phyloP scores from a whole-genome alignment of 169 alveolate genomes.

The Besnoitia besnoiti region DNA sequence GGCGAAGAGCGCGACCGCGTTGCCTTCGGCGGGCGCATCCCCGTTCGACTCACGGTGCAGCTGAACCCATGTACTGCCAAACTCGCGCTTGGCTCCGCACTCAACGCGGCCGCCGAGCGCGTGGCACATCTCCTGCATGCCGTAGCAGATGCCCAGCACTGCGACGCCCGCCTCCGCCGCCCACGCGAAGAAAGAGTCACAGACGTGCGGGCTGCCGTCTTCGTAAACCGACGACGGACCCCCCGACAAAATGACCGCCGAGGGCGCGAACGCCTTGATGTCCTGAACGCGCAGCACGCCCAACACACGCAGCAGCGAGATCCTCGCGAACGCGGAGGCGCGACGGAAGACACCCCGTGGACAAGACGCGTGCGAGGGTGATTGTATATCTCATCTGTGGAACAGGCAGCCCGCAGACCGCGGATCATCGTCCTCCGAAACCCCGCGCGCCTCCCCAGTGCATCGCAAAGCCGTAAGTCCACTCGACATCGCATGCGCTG shows the following conservation, averaged over 20 bases:
- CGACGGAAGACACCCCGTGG: no score
- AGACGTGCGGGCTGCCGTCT: conserved; percentile 73
- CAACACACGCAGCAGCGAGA: no score
- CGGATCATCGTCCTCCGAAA: no score
- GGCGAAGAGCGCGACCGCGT: background rate
- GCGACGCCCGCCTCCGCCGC: conserved; percentile 45
- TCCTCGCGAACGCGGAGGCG: no score
- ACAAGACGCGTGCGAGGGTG: background rate
- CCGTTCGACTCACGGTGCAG: background rate
- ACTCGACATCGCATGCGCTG: no score
- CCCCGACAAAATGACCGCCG: conserved; percentile 76
- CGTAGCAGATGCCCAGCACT: conserved; percentile 78
- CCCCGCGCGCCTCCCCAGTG: no score
- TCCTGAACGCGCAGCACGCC: conserved; percentile 5
- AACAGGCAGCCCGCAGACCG: background rate
- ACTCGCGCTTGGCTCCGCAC: conserved; percentile 64
- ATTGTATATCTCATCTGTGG: background rate
- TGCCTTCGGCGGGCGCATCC: background rate
- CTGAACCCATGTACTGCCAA: conserved; percentile 53
- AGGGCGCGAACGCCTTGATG: conserved; percentile 56
- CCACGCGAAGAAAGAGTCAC: conserved; percentile 56
- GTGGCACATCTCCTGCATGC: conserved; percentile 73
- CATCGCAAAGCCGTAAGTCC: no score
- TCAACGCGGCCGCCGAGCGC: conserved; percentile 68
- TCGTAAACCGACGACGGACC: conserved; percentile 78